Conservation (phyloP, 495 filamentous ascomycete genomes). For the Aspergillus biplanus region DNA sequence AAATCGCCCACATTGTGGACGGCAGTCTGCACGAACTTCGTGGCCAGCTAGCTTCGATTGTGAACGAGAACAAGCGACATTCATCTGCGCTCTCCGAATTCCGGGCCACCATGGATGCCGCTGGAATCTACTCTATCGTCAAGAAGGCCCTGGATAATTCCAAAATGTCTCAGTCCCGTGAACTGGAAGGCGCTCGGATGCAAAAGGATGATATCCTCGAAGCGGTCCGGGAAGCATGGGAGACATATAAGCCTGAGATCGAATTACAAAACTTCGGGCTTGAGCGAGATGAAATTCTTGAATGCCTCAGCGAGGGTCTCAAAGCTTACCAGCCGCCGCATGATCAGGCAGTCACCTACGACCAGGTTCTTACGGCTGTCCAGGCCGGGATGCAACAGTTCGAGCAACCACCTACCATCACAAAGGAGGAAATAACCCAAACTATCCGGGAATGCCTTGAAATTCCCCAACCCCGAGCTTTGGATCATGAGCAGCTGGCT, state of each 20-base stretch:
- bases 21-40: constrained; percentile 79
- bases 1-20: constrained; percentile 77
- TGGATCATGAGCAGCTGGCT: constrained; percentile 37
- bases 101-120: constrained; percentile 63
- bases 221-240: constrained; percentile 85
- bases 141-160: constrained; percentile 74
- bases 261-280: constrained; percentile 86
- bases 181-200: constrained; percentile 46
- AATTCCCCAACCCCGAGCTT: constrained; percentile 26
- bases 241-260: constrained; percentile 89
- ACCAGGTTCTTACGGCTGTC: constrained; percentile 82
- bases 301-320: constrained; percentile 81
- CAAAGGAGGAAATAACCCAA: constrained; percentile 75
- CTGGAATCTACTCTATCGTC: constrained; percentile 80
- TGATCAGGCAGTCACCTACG: constrained; percentile 63
- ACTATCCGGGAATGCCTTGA: constrained; percentile 74
- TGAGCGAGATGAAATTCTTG: constrained; percentile 84
- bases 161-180: constrained; percentile 43
- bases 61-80: constrained; percentile 74
- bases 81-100: constrained; percentile 57
- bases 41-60: constrained; percentile 73
- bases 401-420: constrained; percentile 66
- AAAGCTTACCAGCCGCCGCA: constrained; percentile 69
- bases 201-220: constrained; percentile 81
- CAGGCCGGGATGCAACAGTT: constrained; percentile 80